Evolutionary conservation across 208 protist genomes (phyloP).

Genomic region (Trypanosoma lewisi): DNA sequence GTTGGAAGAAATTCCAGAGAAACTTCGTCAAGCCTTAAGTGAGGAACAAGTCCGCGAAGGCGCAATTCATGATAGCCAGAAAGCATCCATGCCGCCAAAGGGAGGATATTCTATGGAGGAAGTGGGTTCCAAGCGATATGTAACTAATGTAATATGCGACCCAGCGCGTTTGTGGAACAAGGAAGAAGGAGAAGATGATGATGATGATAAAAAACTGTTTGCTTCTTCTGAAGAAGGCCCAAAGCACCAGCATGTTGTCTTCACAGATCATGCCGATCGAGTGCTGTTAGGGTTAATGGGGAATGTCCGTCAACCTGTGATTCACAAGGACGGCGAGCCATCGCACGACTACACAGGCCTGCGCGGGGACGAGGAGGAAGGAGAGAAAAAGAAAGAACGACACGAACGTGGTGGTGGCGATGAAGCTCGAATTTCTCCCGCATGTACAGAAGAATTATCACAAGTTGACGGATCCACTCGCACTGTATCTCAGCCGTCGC

Average conservation of each 20-base stretch:
- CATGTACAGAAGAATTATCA: too few relatives aligned
- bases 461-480: not conserved
- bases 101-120: not conserved
- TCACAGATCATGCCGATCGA: slow-evolving; percentile 19
- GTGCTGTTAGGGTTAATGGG: slow-evolving; percentile 20
- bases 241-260: not conserved
- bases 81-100: not conserved
- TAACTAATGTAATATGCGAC: not conserved
- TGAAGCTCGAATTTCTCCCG: not conserved
- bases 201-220: not conserved
- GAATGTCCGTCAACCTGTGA: slow-evolving; percentile 3
- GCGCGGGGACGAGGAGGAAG: not conserved
- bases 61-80: not conserved
- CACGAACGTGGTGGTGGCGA: not conserved
- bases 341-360: not conserved
- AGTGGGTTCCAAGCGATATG: not conserved
- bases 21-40: slow-evolving; percentile 35
- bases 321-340: not conserved
- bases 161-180: not conserved
- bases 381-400: not conserved
- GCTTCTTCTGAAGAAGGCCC: not conserved
- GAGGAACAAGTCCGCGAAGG: slow-evolving; percentile 14
- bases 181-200: not conserved
- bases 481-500: not conserved
- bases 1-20: slow-evolving; percentile 50